Percentiles rank a stretch among this genome's conserved stretches.
These are phyloP conservation scores for Crucibulum laeve DNA, from an alignment of 768 basidiomycete species.

Conservation along the genomic window DNA sequence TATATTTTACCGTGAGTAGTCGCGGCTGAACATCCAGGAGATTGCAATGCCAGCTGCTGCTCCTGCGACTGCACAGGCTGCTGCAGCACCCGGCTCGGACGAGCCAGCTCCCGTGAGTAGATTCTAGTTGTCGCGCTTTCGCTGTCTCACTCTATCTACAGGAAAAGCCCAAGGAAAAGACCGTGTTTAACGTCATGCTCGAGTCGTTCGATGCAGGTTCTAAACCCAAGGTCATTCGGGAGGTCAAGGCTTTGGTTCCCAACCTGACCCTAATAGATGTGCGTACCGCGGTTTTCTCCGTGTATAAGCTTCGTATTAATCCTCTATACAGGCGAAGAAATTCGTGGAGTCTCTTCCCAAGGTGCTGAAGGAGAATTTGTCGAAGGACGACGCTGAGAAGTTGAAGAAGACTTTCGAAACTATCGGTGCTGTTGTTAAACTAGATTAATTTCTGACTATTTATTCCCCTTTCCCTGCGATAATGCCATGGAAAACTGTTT, in stretches of 20 bases:
- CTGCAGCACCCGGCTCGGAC: conserved; percentile 52
- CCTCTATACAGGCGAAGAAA: conserved; percentile 82
- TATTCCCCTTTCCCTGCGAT: conserved; percentile 1
- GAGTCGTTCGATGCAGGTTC: conserved; percentile 89
- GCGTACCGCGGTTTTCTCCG: conserved; percentile 25
- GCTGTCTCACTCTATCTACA: conserved; percentile 19
- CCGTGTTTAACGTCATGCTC: conserved; percentile 91
- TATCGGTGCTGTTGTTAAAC: conserved; percentile 81
- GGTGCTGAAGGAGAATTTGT: conserved; percentile 87
- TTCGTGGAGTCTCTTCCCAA: conserved; percentile 96
- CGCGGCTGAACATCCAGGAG: conserved; percentile 94
- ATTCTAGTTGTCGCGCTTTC: not conserved
- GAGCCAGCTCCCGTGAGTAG: conserved; percentile 61
- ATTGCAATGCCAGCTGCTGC: conserved; percentile 86
- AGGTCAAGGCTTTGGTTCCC: conserved; percentile 94
- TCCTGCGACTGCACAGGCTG: conserved; percentile 51
- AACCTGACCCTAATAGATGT: conserved; percentile 97
- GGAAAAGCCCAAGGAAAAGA: conserved; percentile 99
- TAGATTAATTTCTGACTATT: conserved; percentile 54
- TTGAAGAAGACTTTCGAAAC: conserved; percentile 86
- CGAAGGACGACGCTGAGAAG: conserved; percentile 98
- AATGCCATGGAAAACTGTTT: conserved; percentile 3
- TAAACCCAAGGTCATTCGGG: conserved; percentile 96
- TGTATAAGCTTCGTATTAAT: conserved; percentile 1
- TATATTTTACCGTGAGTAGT: conserved; percentile 36